Evolutionary conservation across 805 yeast genomes (phyloP).

Genomic region (Starmerella geochares): DNA sequence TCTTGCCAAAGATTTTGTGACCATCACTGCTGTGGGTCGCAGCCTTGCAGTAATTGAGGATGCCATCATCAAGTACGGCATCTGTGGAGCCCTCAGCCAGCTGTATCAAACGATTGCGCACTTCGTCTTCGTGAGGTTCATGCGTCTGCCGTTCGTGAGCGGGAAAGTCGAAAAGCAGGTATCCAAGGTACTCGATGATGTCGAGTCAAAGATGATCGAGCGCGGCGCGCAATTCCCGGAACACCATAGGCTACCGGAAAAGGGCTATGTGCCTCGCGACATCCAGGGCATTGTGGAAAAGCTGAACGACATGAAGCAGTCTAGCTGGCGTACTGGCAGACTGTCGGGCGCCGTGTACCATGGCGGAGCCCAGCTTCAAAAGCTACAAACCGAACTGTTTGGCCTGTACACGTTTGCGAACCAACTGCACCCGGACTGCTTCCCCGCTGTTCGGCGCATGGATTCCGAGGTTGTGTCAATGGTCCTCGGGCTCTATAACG

Average conservation of each 20-base stretch:
- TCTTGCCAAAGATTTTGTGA: conserved; percentile 12
- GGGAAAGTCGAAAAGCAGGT: conserved; percentile 55
- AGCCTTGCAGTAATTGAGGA: conserved; percentile 18
- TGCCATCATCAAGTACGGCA: conserved; percentile 22
- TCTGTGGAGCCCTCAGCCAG: conserved; percentile 18
- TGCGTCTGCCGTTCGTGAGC: conserved; percentile 44
- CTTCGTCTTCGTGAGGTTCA: conserved; percentile 24
- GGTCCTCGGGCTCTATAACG: conserved; percentile 73
- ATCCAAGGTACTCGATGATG: conserved; percentile 34
- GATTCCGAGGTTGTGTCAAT: conserved; percentile 89
- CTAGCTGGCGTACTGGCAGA: conserved; percentile 75
- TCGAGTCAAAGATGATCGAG: conserved; percentile 52
- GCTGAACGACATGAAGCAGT: conserved; percentile 41
- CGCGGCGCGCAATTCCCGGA: conserved; percentile 36
- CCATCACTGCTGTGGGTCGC: conserved; percentile 14
- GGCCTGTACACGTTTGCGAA: conserved; percentile 74
- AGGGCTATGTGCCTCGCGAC: conserved; percentile 43
- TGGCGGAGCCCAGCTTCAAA: conserved; percentile 72
- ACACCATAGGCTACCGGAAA: conserved; percentile 41
- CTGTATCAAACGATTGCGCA: conserved; percentile 9
- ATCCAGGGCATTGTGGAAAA: conserved; percentile 45
- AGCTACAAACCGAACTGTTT: conserved; percentile 68
- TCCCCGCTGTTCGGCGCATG: conserved; percentile 94
- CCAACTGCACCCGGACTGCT: conserved; percentile 93
- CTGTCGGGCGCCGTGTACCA: conserved; percentile 96